Conservation (phyloP, 306 rosid genomes). For the Vigna mungo region DNA sequence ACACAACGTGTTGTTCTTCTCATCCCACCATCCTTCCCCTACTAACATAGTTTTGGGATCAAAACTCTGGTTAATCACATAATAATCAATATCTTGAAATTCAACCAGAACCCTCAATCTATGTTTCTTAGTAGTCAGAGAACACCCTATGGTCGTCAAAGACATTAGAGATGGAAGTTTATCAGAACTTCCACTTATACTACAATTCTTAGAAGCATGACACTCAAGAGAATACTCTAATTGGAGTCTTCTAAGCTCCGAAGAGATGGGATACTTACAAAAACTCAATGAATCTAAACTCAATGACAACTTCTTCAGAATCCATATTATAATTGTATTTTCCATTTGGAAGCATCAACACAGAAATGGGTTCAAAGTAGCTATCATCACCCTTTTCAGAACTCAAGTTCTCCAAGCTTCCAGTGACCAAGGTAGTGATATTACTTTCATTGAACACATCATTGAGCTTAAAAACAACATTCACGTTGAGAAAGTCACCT, state of each 20-base stretch:
- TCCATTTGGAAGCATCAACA: constrained; percentile 52
- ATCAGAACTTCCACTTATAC: constrained; percentile 21
- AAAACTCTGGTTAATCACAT: constrained; percentile 31
- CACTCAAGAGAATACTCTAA: constrained; percentile 57
- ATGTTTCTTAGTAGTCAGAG: not conserved
- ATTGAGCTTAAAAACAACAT: constrained; percentile 57
- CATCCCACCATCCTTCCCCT: constrained; percentile 76
- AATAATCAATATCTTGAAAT: constrained; percentile 26
- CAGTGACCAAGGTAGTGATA: constrained; percentile 56
- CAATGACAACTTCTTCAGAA: constrained; percentile 27
- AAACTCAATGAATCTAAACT: constrained; percentile 24
- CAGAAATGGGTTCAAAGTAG: constrained; percentile 53
- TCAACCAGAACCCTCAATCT: constrained; percentile 49
- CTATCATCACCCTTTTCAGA: constrained; percentile 40
- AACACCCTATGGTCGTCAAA: constrained; percentile 47
- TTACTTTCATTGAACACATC: constrained; percentile 49
- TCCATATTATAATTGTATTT: constrained; percentile 52
- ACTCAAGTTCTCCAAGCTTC: constrained; percentile 64
- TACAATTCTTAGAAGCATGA: constrained; percentile 52
- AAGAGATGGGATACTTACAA: constrained; percentile 40
- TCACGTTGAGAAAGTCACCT: constrained; percentile 34
- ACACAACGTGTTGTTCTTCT: constrained; percentile 42
- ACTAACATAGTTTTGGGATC: constrained; percentile 49
- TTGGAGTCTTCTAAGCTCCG: constrained; percentile 18
- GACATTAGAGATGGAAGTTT: constrained; percentile 47